Conservation (phyloP, 495 filamentous ascomycete genomes). For the Aspergillus asperescens region DNA sequence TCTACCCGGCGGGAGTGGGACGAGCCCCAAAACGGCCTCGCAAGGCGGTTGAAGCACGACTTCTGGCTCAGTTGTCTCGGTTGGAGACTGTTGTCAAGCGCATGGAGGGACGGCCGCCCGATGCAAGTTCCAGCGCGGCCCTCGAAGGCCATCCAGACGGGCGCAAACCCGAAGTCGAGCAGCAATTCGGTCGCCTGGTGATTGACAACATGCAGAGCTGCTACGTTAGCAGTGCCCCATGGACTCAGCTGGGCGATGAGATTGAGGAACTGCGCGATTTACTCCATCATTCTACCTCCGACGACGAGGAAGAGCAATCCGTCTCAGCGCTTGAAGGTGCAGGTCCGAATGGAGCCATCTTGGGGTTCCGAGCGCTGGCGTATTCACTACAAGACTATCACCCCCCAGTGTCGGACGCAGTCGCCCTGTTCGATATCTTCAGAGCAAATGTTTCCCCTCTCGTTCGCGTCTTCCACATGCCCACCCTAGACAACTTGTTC, state of each 20-base stretch:
- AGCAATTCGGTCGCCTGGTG: not conserved
- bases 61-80: conserved; percentile 4
- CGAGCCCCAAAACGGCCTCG: conserved; percentile 26
- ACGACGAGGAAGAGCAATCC: conserved; percentile 5
- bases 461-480: conserved; percentile 42
- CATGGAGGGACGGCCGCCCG: not conserved
- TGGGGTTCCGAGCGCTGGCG: not conserved
- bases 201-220: conserved; percentile 5
- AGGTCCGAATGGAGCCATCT: conserved; percentile 15
- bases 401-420: conserved; percentile 25
- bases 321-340: conserved; percentile 20
- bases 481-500: conserved; percentile 29
- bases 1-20: conserved; percentile 31
- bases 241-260: not conserved
- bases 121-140: not conserved
- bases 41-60: conserved; percentile 21
- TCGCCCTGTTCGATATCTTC: conserved; percentile 30
- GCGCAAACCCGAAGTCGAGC: not conserved
- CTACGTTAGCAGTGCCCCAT: not conserved
- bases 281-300: conserved; percentile 5
- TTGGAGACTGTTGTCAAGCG: not conserved
- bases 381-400: conserved; percentile 19
- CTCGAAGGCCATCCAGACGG: not conserved
- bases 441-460: conserved; percentile 35
- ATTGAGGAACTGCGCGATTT: conserved; percentile 19